Evolutionary conservation across 805 yeast species (phyloP), one percentile per base, ranked within the genome.

Genomic region (Ogataea polymorpha): DNA sequence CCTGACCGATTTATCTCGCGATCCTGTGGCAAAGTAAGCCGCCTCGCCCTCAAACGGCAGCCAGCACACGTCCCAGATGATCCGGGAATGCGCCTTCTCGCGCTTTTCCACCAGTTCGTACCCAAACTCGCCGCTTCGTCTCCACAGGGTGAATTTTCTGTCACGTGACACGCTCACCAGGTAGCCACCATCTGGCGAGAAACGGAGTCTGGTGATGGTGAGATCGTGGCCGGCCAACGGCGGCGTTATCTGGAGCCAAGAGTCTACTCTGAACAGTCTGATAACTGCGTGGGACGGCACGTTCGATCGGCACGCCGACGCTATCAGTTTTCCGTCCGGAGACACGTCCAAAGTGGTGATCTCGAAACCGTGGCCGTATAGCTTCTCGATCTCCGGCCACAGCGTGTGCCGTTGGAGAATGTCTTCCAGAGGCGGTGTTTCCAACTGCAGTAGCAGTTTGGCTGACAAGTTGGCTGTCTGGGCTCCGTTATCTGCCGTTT

Each of bases 341-440:
- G 88, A 77, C 1, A 80, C 74, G 39, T 86, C 95, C 28, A 89
- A 72, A 32, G 91, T 75, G 0, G 88, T 79, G 27, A 90, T 79
- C 60, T 95, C 99, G 63, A 88, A 95, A 7, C 99, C 99, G 61
- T 93, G 99, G 0, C 99, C 99, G 56, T 93, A 93, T 32, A 93
- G 64, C 60, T 93, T 93, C 55, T 93, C 99, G 41, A 83, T 68
- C 58, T 93, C 99, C 0, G 99, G 99, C 83, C 95, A 93, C 39
- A 93, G 68, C 0, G 98, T 86, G 57, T 82, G 87, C 55, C 98
- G 74, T 60, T 93, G 98, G 20, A 93, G 68, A 46, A 86, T 86
- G 55, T 91, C 96, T 61, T 93, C 99, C 33, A 83, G 65, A 0
- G 99, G 98, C 7, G 96, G 90, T 0, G 64, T 57, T 0, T 49